Conservation (phyloP, 2,329 filamentous ascomycete species). For the Scorias spongiosa region DNA sequence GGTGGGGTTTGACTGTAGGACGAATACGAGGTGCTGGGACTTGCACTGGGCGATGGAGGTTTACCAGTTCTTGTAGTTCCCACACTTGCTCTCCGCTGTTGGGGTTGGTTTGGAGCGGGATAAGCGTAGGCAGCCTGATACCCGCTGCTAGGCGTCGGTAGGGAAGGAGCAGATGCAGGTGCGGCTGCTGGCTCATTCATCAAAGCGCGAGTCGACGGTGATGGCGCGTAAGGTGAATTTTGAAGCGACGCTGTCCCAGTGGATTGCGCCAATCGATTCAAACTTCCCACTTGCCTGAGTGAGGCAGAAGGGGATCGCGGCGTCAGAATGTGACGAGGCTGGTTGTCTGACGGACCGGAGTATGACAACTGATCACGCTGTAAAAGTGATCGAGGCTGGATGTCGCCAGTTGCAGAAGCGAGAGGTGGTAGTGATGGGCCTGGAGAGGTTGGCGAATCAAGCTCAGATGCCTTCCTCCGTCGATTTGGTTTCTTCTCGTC, state of each 20-base stretch:
- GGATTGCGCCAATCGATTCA: slow-evolving; percentile 28
- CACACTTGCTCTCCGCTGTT: slow-evolving; percentile 22
- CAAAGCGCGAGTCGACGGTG: slow-evolving; percentile 26
- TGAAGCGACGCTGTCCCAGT: slow-evolving; percentile 35
- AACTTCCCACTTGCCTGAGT: slow-evolving; percentile 34
- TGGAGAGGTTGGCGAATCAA: slow-evolving; percentile 27
- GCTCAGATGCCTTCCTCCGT: slow-evolving; percentile 28
- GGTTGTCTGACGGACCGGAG: slow-evolving; percentile 14
- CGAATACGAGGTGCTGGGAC: slow-evolving; percentile 33
- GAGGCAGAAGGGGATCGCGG: slow-evolving; percentile 36
- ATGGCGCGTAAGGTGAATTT: slow-evolving; percentile 32
- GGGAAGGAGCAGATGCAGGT: slow-evolving; percentile 24
- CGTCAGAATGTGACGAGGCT: slow-evolving; percentile 37
- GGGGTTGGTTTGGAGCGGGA: slow-evolving; percentile 20
- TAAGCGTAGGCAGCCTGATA: slow-evolving; percentile 21
- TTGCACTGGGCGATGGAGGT: slow-evolving; percentile 21
- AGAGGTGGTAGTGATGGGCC: slow-evolving; percentile 21
- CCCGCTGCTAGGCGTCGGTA: slow-evolving; percentile 31
- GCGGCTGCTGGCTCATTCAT: slow-evolving; percentile 28
- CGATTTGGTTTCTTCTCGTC: slow-evolving; percentile 20
- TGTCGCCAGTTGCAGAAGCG: neutral
- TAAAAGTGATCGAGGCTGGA: slow-evolving; percentile 1
- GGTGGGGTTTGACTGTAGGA: slow-evolving; percentile 28
- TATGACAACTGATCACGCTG: slow-evolving; percentile 5
- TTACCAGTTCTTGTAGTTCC: slow-evolving; percentile 10